phyloP scores from a whole-genome alignment of 768 basidiomycete genomes.

The Suillus paluster region DNA sequence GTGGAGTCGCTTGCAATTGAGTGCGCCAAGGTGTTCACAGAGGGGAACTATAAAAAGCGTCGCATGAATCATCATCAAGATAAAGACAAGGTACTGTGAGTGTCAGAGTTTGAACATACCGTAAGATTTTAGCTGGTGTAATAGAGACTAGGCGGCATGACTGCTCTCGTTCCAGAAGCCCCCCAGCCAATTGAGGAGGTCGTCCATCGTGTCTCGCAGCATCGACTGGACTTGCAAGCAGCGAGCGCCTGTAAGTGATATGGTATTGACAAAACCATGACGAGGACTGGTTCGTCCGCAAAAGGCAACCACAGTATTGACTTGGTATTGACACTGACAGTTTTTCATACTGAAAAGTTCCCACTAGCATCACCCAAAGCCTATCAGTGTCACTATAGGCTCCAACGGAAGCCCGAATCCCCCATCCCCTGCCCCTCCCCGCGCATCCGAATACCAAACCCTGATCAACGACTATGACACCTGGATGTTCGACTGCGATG shows the following conservation, averaged over 20 bases:
- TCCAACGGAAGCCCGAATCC: background rate
- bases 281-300: constrained; percentile 13
- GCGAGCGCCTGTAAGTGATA: background rate
- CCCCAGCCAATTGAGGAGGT: background rate
- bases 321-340: too few relatives aligned
- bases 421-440: background rate
- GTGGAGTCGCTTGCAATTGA: background rate
- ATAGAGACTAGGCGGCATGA: background rate
- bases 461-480: constrained; percentile 80
- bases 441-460: constrained; percentile 46
- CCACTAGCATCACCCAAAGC: background rate
- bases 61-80: background rate
- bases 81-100: background rate
- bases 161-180: background rate
- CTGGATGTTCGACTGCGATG: constrained; percentile 97
- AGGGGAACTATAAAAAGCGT: background rate
- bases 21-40: constrained; percentile 1
- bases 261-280: background rate
- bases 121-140: background rate
- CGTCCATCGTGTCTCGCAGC: background rate
- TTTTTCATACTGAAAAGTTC: background rate
- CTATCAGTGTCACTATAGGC: background rate
- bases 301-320: constrained; percentile 27
- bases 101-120: background rate
- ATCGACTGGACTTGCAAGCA: background rate